phyloP scores from a whole-genome alignment of 2,329 filamentous ascomycete species.

The Botrytis aclada region DNA sequence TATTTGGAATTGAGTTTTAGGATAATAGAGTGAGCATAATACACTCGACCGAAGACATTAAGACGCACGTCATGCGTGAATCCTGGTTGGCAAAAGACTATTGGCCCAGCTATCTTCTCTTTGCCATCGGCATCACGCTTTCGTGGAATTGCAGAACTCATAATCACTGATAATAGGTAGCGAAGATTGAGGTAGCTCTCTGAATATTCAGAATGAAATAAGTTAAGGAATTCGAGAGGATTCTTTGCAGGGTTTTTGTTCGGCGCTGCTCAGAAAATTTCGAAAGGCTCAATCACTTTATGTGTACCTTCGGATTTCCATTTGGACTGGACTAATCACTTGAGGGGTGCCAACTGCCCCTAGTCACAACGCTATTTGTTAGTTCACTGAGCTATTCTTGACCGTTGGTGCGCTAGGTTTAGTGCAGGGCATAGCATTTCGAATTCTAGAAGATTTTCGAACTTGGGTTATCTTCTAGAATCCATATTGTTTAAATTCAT shows the following conservation, averaged over 20 bases:
- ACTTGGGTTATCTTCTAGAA: background rate
- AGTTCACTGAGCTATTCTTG: background rate
- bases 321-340: background rate
- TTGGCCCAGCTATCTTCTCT: background rate
- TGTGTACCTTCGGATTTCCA: background rate
- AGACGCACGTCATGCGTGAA: background rate
- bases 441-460: background rate
- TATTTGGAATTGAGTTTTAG: constrained; percentile 21
- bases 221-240: background rate
- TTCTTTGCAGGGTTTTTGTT: background rate
- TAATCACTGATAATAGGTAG: background rate
- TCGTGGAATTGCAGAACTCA: background rate
- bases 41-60: constrained; percentile 12
- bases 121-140: background rate
- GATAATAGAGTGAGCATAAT: constrained; percentile 23
- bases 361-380: background rate
- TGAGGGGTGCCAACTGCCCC: background rate
- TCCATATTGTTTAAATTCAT: background rate
- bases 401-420: background rate
- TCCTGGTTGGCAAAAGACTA: background rate
- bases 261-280: background rate
- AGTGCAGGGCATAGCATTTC: background rate
- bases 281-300: background rate
- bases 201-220: background rate
- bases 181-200: background rate